Evolutionary conservation across 164 flowering plant genomes (phyloP).

Genomic region (Vitis amurensis): DNA sequence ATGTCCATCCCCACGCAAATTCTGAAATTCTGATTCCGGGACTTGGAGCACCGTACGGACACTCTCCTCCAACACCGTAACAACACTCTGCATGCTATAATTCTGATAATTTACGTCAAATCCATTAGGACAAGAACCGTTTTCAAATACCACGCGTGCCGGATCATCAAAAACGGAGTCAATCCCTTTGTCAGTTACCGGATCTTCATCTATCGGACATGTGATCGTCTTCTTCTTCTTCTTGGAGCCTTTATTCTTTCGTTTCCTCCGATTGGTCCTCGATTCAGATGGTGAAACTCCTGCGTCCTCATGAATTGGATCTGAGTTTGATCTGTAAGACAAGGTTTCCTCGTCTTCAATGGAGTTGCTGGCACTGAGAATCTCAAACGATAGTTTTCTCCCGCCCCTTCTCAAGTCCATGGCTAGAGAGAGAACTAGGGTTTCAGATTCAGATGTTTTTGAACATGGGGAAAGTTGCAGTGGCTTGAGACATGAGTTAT

Average conservation of each 20-base stretch:
- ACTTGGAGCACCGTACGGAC: conserved; percentile 18
- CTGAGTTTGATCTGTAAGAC: conserved; percentile 37
- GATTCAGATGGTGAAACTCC: neutral
- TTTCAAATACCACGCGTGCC: neutral
- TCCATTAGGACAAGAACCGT: conserved; percentile 8
- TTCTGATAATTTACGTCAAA: conserved; percentile 13
- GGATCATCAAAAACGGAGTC: conserved; percentile 18
- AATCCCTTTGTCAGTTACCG: conserved; percentile 11
- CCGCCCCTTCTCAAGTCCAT: conserved; percentile 54
- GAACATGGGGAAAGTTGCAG: too few relatives aligned
- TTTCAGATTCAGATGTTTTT: too few relatives aligned
- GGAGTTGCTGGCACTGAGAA: conserved; percentile 29
- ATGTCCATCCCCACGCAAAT: conserved; percentile 16
- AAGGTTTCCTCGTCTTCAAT: conserved; percentile 17
- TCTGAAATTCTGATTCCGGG: conserved; percentile 22
- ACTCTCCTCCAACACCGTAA: conserved; percentile 23
- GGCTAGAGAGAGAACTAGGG: neutral
- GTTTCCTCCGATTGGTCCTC: conserved; percentile 31
- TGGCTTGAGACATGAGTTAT: too few relatives aligned
- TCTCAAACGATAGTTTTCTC: conserved; percentile 62
- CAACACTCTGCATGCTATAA: conserved; percentile 17
- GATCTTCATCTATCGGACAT: conserved; percentile 22
- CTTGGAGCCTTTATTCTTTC: conserved; percentile 27
- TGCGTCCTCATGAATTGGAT: conserved; percentile 21
- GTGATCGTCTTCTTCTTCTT: conserved; percentile 31